A percentile compares a stretch with the other conserved stretches of the same genome.
These are phyloP conservation scores for Madurella fahalii DNA, from an alignment of 2,329 filamentous ascomycete species.

Conservation along the genomic window DNA sequence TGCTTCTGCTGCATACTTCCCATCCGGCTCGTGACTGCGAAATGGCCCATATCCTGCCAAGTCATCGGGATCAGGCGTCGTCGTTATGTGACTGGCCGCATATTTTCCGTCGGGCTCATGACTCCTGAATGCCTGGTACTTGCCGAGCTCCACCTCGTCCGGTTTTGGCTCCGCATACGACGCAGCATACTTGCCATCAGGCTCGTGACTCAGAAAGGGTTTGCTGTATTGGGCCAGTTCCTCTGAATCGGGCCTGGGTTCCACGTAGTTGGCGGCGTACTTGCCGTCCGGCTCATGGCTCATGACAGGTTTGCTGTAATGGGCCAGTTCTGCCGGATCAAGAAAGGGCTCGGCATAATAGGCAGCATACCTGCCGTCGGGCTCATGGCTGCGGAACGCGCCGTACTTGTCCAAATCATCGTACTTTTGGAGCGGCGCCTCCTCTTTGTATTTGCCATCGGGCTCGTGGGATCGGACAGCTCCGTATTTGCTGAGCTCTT, in stretches of 20 bases:
- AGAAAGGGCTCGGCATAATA: background rate
- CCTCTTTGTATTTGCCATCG: slow-evolving; percentile 11
- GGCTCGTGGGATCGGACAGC: slow-evolving; percentile 15
- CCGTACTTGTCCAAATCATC: slow-evolving; percentile 41
- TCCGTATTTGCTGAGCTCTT: slow-evolving; percentile 23
- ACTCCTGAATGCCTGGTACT: slow-evolving; percentile 16
- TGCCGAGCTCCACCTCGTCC: slow-evolving; percentile 3
- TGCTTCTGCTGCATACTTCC: slow-evolving; percentile 18
- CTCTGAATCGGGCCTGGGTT: slow-evolving; percentile 29
- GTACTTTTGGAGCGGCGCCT: slow-evolving; percentile 28
- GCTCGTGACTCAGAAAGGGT: slow-evolving; percentile 29
- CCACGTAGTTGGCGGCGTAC: slow-evolving; percentile 14
- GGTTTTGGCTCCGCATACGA: background rate
- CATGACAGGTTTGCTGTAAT: slow-evolving; percentile 35
- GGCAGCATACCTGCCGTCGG: background rate
- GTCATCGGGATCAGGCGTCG: background rate
- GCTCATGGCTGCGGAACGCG: slow-evolving; percentile 4
- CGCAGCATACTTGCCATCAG: slow-evolving; percentile 37
- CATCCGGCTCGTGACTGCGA: slow-evolving; percentile 16
- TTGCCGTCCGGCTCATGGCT: slow-evolving; percentile 21
- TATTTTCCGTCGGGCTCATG: slow-evolving; percentile 22
- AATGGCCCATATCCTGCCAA: slow-evolving; percentile 34
- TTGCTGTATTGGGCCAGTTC: slow-evolving; percentile 32
- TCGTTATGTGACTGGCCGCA: background rate
- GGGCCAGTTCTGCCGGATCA: slow-evolving; percentile 14